These are phyloP conservation scores for Hypoxylon lienhwacheense DNA, from an alignment of 495 filamentous ascomycete genomes.

Conservation along the genomic window DNA sequence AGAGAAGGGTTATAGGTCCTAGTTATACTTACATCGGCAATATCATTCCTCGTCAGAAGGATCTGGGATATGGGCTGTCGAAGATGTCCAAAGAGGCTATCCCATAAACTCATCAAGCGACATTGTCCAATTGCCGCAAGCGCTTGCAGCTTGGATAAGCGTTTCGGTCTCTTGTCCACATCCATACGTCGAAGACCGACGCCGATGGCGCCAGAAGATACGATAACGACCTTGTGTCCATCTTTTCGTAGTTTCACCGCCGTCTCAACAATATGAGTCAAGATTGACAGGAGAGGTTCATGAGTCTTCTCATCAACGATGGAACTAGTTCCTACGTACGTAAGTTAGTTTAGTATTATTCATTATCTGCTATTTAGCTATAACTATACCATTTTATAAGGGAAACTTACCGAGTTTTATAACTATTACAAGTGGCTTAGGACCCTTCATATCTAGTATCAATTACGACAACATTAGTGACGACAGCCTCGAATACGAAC, in stretches of 20 bases:
- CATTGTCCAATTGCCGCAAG: constrained; percentile 96
- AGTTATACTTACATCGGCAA: constrained; percentile 73
- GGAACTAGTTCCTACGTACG: constrained; percentile 84
- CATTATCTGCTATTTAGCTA: neutral
- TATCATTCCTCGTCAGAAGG: constrained; percentile 92
- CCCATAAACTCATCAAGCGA: constrained; percentile 93
- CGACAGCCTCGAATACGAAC: neutral
- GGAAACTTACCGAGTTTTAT: constrained; percentile 85
- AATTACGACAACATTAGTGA: constrained; percentile 16
- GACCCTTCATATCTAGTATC: constrained; percentile 52
- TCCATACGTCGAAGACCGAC: constrained; percentile 89
- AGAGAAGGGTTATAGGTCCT: neutral
- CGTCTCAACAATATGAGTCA: constrained; percentile 90
- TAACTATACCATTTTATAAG: neutral
- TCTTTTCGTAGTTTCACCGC: constrained; percentile 80
- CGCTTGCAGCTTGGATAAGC: constrained; percentile 85
- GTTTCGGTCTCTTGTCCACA: constrained; percentile 83
- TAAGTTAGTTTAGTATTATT: constrained; percentile 14
- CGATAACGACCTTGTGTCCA: constrained; percentile 91
- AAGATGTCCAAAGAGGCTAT: constrained; percentile 84
- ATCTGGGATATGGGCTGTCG: constrained; percentile 92
- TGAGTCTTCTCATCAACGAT: constrained; percentile 98
- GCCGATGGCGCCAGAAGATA: constrained; percentile 95
- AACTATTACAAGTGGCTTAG: constrained; percentile 71
- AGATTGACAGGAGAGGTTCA: constrained; percentile 87